Evolutionary conservation across 2,329 filamentous ascomycete genomes (phyloP), one percentile per base, ranked within the genome.

Genomic region (Blastomyces percursus): DNA sequence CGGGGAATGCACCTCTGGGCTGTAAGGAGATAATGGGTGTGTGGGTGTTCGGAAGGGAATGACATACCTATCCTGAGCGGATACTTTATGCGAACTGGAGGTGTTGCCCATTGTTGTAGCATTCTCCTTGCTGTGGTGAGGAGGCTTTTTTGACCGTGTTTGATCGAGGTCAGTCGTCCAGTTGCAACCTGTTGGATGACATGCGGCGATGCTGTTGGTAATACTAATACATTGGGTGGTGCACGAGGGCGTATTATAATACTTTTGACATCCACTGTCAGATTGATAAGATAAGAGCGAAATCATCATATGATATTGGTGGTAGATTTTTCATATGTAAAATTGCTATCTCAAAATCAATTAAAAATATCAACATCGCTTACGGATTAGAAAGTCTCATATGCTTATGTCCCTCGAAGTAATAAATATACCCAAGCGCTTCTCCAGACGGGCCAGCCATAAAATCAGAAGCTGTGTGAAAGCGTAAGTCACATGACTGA

Each of bases 61-160:
- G 19, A 74, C 84, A 70, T 73, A 96, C 92, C 91, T 91, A 79
- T 97, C 93, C 79, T 96, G 92, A 70, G 84, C 82, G 42, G 86
- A 87, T 65, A 89, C 84, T 74, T 85, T 88, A 71, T 84, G 81
- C 62, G 82, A 77, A 74, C 85, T 88, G 69, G 77, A 76, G 59
- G 81, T 76, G 73, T 88, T 88, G 56, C 86, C 86, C 86, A 89
- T 89, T 58, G 66, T 71, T 65, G 68, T 64, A 66, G 69, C 73
- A 74, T 73, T 67, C 61, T 71, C 67, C 64, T 66, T 63, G 44
- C 21, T 38, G 38, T 1, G 12, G 30, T n/a, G 40, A 40, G 19
- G 12, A 55, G 38, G 58, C n/a, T 9, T 38, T 55, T 14, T 60
- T 24, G 52, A 32, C 24, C 21, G 6, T 46, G 40, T 30, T 24